These are phyloP conservation scores for Allantophomopsis lycopodina DNA, from an alignment of 2,329 filamentous ascomycete species.

Conservation along the genomic window DNA sequence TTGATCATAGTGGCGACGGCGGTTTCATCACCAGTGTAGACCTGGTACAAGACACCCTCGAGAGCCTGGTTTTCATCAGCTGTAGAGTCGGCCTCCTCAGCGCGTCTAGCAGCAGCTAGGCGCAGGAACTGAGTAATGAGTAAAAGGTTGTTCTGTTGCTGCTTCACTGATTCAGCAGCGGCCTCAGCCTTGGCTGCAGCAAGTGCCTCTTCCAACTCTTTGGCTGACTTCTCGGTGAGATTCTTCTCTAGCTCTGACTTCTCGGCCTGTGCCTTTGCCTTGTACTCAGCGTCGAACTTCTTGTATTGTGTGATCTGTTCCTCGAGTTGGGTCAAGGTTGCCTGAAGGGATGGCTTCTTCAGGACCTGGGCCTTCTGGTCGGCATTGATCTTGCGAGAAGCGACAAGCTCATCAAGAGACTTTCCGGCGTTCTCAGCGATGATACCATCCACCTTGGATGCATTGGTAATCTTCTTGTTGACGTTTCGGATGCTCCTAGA, in stretches of 20 bases:
- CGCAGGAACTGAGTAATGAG: slow-evolving; percentile 68
- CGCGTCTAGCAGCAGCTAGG: slow-evolving; percentile 62
- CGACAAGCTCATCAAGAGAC: slow-evolving; percentile 60
- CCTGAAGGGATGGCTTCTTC: slow-evolving; percentile 62
- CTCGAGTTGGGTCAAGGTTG: slow-evolving; percentile 55
- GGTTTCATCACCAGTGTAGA: slow-evolving; percentile 65
- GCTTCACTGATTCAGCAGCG: slow-evolving; percentile 35
- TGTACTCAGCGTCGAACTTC: slow-evolving; percentile 63
- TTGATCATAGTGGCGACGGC: slow-evolving; percentile 66
- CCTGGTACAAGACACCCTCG: slow-evolving; percentile 64
- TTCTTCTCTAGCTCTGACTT: slow-evolving; percentile 47
- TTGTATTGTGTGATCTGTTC: slow-evolving; percentile 63
- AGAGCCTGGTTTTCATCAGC: slow-evolving; percentile 67
- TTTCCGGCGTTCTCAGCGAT: slow-evolving; percentile 57
- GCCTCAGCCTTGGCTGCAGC: slow-evolving; percentile 39
- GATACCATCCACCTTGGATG: slow-evolving; percentile 58
- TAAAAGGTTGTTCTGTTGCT: slow-evolving; percentile 51
- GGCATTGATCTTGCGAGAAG: slow-evolving; percentile 59
- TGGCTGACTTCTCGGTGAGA: slow-evolving; percentile 32
- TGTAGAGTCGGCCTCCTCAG: slow-evolving; percentile 48
- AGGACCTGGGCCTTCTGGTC: slow-evolving; percentile 67
- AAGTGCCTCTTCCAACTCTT: slow-evolving; percentile 30
- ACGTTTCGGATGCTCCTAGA: slow-evolving; percentile 77
- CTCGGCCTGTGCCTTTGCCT: slow-evolving; percentile 40
- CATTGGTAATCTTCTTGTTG: slow-evolving; percentile 81